A percentile compares a stretch with the other conserved stretches of the same genome.
Conservation (phyloP, 208 protist species). For the Angomonas ambiguus region DNA sequence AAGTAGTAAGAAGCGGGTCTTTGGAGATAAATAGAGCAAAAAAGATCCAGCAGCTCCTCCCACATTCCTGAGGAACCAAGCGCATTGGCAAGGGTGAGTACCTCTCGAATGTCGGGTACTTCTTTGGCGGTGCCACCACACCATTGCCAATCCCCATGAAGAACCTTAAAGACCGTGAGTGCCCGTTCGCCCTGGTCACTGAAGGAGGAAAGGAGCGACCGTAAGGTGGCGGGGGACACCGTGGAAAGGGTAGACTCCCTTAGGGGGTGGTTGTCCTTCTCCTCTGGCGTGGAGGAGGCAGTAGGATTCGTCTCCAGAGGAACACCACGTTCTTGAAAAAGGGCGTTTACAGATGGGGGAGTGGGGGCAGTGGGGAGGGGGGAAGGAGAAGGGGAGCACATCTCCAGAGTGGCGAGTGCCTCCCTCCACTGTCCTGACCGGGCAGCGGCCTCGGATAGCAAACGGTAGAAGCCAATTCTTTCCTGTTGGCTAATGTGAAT, state of each 20-base stretch:
- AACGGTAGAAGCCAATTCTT: conserved; percentile 18
- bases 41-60: conserved; percentile 32
- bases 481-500: conserved; percentile 18
- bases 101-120: conserved; percentile 28
- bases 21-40: conserved; percentile 35
- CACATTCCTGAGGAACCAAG: conserved; percentile 31
- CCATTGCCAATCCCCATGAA: conserved; percentile 2
- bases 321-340: too few species aligned
- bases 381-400: not conserved
- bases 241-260: not conserved
- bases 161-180: not conserved
- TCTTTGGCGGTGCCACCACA: not conserved
- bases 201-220: not conserved
- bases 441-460: conserved; percentile 76
- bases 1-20: conserved; percentile 14
- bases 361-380: not conserved
- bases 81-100: conserved; percentile 55
- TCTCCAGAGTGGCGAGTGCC: conserved; percentile 14
- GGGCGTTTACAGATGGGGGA: conserved; percentile 10
- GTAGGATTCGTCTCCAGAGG: too few species aligned
- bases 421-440: conserved; percentile 41
- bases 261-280: too few species aligned
- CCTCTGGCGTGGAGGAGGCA: not conserved
- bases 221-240: not conserved
- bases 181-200: not conserved